Conservation (phyloP, 129 eudicot species). For the Artemisia argyi region DNA sequence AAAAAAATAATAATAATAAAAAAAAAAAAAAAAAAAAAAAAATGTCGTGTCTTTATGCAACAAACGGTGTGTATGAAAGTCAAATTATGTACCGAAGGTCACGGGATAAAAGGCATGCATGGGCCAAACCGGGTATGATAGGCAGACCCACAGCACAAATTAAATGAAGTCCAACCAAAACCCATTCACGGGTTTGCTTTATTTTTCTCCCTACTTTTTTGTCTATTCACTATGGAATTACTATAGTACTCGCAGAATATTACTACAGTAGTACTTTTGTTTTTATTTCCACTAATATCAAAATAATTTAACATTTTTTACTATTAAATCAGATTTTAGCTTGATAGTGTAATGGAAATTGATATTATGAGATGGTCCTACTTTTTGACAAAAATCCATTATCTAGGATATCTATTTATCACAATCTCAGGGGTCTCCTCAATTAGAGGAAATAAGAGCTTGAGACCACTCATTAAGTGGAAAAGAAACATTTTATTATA, state of each 20-base stretch:
- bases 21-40: too few species aligned
- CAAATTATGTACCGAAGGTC: conserved; percentile 3
- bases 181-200: conserved; percentile 39
- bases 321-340: neutral
- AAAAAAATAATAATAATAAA: too few species aligned
- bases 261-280: neutral
- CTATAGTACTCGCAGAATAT: too few species aligned
- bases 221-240: conserved; percentile 11
- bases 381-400: too few species aligned
- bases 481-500: too few species aligned
- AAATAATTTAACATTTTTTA: neutral
- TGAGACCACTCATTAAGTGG: too few species aligned
- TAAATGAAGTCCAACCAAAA: conserved; percentile 30
- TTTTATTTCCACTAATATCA: conserved; percentile 3
- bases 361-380: too few species aligned
- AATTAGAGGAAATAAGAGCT: too few species aligned
- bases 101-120: conserved; percentile 13
- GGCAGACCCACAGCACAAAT: conserved; percentile 14
- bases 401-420: too few species aligned
- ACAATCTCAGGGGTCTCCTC: too few species aligned
- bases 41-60: neutral
- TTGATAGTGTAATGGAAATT: too few species aligned
- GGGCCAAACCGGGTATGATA: conserved; percentile 14
- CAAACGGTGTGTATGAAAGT: neutral
- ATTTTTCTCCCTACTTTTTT: conserved; percentile 24